Percentiles rank a stretch among this genome's conserved stretches.
Conservation (phyloP, 495 filamentous ascomycete species). For the Penicillium coprophilum region DNA sequence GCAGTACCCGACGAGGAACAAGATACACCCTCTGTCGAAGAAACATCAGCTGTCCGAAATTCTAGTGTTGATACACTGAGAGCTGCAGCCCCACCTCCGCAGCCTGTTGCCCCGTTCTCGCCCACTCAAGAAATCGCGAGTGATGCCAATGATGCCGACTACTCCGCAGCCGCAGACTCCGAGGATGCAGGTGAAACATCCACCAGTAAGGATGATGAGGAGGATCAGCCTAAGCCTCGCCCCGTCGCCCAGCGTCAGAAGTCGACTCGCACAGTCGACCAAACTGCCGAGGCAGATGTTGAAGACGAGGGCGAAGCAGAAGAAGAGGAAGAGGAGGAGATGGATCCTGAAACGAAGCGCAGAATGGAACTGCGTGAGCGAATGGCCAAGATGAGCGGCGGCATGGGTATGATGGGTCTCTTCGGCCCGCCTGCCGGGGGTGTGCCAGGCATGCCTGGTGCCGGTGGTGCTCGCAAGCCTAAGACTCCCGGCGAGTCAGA, state of each 20-base stretch:
- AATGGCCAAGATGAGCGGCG: conserved; percentile 98
- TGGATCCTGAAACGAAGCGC: conserved; percentile 84
- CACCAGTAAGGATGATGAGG: conserved; percentile 71
- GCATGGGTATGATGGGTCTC: conserved; percentile 96
- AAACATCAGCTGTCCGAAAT: conserved; percentile 38
- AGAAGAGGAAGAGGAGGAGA: conserved; percentile 86
- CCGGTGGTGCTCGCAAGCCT: conserved; percentile 40
- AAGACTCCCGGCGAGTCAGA: conserved; percentile 62
- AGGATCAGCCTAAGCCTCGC: conserved; percentile 46
- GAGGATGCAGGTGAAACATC: conserved; percentile 78
- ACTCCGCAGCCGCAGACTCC: conserved; percentile 82
- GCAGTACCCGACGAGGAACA: conserved; percentile 31
- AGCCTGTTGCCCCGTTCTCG: conserved; percentile 43
- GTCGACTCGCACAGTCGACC: conserved; percentile 18
- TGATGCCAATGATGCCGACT: conserved; percentile 87
- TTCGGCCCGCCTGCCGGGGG: conserved; percentile 72
- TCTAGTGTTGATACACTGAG: conserved; percentile 58
- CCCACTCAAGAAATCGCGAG: conserved; percentile 56
- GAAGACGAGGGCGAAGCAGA: conserved; percentile 68
- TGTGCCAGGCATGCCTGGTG: conserved; percentile 53
- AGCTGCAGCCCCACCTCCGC: conserved; percentile 44
- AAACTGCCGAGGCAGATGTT: conserved; percentile 41
- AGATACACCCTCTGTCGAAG: conserved; percentile 50
- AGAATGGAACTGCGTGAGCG: conserved; percentile 86
- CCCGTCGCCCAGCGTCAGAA: conserved; percentile 20